Evolutionary conservation across 2,329 filamentous ascomycete genomes (phyloP), one percentile per base, ranked within the genome.

Genomic region (Colletotrichum plurivorum): DNA sequence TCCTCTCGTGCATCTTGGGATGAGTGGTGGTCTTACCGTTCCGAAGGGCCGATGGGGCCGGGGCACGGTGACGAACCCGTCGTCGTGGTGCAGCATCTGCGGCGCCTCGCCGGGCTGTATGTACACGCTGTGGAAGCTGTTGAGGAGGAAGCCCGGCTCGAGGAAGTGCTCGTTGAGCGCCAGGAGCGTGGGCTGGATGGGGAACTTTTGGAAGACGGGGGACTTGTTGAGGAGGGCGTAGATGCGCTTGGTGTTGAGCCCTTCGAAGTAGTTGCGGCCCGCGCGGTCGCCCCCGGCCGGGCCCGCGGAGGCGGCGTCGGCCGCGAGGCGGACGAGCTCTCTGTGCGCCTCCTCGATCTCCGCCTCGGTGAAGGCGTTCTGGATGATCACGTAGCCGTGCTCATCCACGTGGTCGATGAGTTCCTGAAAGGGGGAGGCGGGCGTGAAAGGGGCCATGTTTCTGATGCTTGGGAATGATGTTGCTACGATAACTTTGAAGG

Each of bases 161-260:
- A 83, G 73, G 65, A 82, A 82, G 66, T 78, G 77, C 31, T 81
- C 76, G 63, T 82, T 82, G 51, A 83, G 74, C 1, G 79, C 77
- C 20, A 82, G 73, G 5, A 82, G 76, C 20, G 75, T 72, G 9
- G 76, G 76, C 6, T 81, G 73, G 0, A 79, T 66, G 36, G 71
- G 72, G 65, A 81, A 82, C 66, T 78, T 78, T 71, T 81, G 78
- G 71, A 82, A 82, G 4, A 73, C 74, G 16, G 78, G 73, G 10
- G 77, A 78, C 70, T 82, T 82, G 73, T 80, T 79, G 39, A 80
- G 67, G 20, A 82, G 72, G 12, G 79, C 77, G 71, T 81, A 81
- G 57, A 82, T 78, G 18, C 80, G 75, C 52, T 78, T 76, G 13
- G 80, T 82, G 25, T 75, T 76, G 58, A 73, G 69, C 1, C 80